A percentile compares a stretch with the other conserved stretches of the same genome.
These are phyloP conservation scores for Nidula niveotomentosa DNA, from an alignment of 1,284 basidiomycete genomes.

Conservation along the genomic window DNA sequence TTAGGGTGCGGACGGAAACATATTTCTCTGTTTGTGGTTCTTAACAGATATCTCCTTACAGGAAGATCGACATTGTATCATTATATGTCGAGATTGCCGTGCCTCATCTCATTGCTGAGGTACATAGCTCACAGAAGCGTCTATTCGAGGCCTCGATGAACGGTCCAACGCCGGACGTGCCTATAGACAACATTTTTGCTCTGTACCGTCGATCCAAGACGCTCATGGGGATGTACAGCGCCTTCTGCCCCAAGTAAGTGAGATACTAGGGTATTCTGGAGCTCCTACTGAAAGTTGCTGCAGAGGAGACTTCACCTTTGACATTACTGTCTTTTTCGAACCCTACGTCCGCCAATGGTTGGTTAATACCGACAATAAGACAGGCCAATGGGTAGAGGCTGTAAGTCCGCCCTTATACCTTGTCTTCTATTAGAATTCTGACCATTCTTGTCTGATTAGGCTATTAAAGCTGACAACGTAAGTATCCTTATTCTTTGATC, in stretches of 20 bases:
- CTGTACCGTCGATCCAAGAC: conserved; percentile 79
- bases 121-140: conserved; percentile 71
- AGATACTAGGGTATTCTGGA: neutral
- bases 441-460: conserved; percentile 38
- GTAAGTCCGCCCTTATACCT: conserved; percentile 42
- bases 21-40: conserved; percentile 1
- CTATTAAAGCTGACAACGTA: conserved; percentile 87
- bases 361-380: conserved; percentile 87
- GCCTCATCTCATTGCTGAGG: conserved; percentile 75
- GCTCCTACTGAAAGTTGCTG: neutral
- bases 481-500: neutral
- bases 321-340: conserved; percentile 79
- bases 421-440: conserved; percentile 5
- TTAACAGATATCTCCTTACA: conserved; percentile 22
- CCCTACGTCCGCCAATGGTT: conserved; percentile 92
- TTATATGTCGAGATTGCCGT: conserved; percentile 74
- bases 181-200: conserved; percentile 87
- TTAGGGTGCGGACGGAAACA: conserved; percentile 56
- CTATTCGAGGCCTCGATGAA: conserved; percentile 80
- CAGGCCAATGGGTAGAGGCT: conserved; percentile 91
- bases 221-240: conserved; percentile 75
- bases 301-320: conserved; percentile 56
- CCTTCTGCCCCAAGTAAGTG: conserved; percentile 78
- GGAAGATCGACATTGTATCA: conserved; percentile 79
- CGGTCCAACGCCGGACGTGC: conserved; percentile 74